phyloP scores from a whole-genome alignment of 179 eudicot genomes.

The Nepenthes alata region DNA sequence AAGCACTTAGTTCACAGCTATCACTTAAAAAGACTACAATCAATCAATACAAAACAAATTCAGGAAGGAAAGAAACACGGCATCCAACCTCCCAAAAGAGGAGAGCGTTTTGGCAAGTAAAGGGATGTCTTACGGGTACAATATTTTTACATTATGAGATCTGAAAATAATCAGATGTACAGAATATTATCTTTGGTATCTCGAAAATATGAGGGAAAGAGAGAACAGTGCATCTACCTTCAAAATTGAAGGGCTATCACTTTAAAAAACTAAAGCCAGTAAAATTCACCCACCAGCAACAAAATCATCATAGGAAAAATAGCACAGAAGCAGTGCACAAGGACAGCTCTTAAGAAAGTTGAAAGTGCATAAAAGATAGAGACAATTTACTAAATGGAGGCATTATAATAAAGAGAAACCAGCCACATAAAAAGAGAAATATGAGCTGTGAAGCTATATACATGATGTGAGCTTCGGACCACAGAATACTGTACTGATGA shows the following conservation, averaged over 20 bases:
- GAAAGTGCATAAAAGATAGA: not conserved
- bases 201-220: not conserved
- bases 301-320: not conserved
- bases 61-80: not conserved
- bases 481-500: slow-evolving; percentile 73
- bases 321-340: not conserved
- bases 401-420: not conserved
- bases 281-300: not conserved
- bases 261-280: slow-evolving; percentile 1
- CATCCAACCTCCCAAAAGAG: not conserved
- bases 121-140: no score
- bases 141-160: no score
- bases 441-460: slow-evolving; percentile 6
- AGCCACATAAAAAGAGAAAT: not conserved
- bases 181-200: no score
- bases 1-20: slow-evolving; percentile 6
- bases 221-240: not conserved
- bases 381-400: no score
- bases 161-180: no score
- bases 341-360: no score
- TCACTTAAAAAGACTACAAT: not conserved
- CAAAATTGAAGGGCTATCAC: not conserved
- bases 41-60: not conserved
- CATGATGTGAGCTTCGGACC: slow-evolving; percentile 75
- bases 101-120: no score